Conservation (phyloP, 202 grass and related monocot genomes). For the Bolboschoenoplectus hybrid region DNA sequence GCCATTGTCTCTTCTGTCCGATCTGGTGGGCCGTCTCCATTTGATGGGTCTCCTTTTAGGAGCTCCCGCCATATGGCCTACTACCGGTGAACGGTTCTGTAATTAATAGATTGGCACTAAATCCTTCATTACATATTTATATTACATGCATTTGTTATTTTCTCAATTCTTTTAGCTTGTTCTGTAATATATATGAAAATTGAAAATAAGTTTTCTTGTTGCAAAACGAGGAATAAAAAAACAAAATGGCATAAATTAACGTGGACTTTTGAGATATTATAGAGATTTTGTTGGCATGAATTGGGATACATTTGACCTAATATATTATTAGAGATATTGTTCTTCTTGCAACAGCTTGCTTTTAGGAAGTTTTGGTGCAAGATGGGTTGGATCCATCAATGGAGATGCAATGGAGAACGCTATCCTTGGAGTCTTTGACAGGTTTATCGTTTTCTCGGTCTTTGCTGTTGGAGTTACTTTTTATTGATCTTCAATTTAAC, state of each 20-base stretch:
- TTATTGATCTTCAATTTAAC: too few species aligned
- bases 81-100: constrained; percentile 59
- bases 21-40: constrained; percentile 57
- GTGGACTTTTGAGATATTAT: not conserved
- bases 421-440: not conserved
- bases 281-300: not conserved
- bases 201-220: not conserved
- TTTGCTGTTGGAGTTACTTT: too few species aligned
- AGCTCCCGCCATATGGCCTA: constrained; percentile 98
- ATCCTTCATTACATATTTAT: not conserved
- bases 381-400: not conserved
- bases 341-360: not conserved
- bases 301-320: not conserved
- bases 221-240: not conserved
- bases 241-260: not conserved
- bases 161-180: not conserved
- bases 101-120: not conserved
- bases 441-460: too few species aligned
- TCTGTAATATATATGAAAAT: not conserved
- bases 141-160: not conserved
- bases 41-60: constrained; percentile 77
- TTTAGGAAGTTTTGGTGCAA: not conserved
- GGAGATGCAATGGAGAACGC: not conserved
- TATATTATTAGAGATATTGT: not conserved
- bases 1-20: constrained; percentile 33